These are phyloP conservation scores for Ammopiptanthus mongolicus DNA, from an alignment of 306 rosid species.

Conservation along the genomic window DNA sequence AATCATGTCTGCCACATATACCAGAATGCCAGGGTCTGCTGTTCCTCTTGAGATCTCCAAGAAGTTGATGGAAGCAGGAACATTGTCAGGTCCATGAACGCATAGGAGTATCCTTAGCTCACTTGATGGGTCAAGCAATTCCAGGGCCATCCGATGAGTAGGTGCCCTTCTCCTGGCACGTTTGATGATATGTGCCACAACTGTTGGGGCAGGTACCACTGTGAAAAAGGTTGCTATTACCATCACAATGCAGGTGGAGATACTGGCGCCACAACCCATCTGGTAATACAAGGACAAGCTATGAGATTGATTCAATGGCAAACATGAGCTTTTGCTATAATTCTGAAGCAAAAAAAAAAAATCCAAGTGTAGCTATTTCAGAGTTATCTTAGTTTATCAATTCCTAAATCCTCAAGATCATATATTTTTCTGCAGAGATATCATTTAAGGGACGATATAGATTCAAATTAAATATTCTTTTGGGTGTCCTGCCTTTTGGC, in stretches of 20 bases:
- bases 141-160: conserved; percentile 67
- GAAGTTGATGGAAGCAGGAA: conserved; percentile 56
- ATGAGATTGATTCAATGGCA: conserved; percentile 19
- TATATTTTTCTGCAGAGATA: not conserved
- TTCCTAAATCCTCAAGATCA: not conserved
- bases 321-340: not conserved
- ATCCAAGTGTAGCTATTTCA: not conserved
- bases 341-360: not conserved
- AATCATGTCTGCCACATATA: conserved; percentile 69
- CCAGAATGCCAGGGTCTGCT: conserved; percentile 51
- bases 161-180: conserved; percentile 72
- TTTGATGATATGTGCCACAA: conserved; percentile 70
- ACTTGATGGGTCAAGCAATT: conserved; percentile 53
- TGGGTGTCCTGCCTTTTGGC: not conserved
- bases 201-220: conserved; percentile 57
- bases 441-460: not conserved
- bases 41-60: conserved; percentile 74
- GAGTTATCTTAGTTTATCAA: not conserved
- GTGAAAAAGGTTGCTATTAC: conserved; percentile 59
- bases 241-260: conserved; percentile 49
- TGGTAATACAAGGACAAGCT: conserved; percentile 14
- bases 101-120: conserved; percentile 63
- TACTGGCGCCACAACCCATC: conserved; percentile 40
- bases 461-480: not conserved
- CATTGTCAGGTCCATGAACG: conserved; percentile 66